Evolutionary conservation across 2,329 filamentous ascomycete genomes (phyloP), one percentile per base, ranked within the genome.

Genomic region (Neonectria coccinea): DNA sequence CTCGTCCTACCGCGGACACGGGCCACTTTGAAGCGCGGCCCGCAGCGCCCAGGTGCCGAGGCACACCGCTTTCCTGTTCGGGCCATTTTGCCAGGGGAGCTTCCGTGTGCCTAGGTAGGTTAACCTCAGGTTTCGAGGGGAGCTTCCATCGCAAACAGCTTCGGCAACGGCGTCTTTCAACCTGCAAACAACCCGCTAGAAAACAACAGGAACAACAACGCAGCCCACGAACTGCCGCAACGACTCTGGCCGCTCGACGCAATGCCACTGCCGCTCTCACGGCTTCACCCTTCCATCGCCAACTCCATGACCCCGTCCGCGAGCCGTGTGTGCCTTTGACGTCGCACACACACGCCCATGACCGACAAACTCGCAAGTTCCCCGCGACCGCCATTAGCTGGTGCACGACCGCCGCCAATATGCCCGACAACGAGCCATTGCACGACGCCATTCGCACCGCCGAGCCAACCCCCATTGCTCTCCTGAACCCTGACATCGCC

Each of bases 391-490:
- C 68, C 59, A 68, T 65, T 52, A 52, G 39, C 61, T 42, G 36
- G 56, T 61, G 62, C 68, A 59, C n/a, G 25, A 25, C 60, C 59
- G 22, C 39, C 61, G 31, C 50, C 59, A 73, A 27, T 3, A 78
- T 78, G 77, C 62, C 72, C 56, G 67, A 71, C 53, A 59, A 62
- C 47, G 69, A 71, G 31, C 48, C 55, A 22, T 51, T 62, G n/a
- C 55, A 59, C 29, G 71, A 75, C 51, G 62, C 67, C 59, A 73
- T 79, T 31, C 69, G 62, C 18, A 62, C 70, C 60, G 75, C 76
- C 58, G 72, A 76, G 16, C 75, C 79, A 25, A 86, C 84, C 10
- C 80, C 87, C 18, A 90, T 91, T 70, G 82, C 88, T 8, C 80
- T 86, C 65, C 81, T 91, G 36, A 76, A 71, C 36, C 86, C 88